Evolutionary conservation across 176 grass and related monocot genomes (phyloP).

Genomic region (Saccharum spontaneum): DNA sequence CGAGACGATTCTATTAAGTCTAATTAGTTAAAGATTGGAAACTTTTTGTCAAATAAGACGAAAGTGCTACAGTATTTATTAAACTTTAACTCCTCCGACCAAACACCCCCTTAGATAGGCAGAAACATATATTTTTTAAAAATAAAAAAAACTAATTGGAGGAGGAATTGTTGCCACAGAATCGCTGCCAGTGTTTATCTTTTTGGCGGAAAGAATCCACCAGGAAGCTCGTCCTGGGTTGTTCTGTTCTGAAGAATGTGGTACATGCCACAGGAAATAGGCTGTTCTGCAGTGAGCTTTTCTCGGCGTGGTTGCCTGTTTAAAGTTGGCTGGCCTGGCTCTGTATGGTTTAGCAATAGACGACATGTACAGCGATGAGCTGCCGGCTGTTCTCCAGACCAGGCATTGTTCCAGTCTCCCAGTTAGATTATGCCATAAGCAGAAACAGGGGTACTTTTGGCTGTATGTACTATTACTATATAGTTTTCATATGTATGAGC

Average conservation of each 20-base stretch:
- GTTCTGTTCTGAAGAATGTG: conserved; percentile 15
- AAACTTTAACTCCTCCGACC: too few relatives aligned
- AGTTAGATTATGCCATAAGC: conserved; percentile 20
- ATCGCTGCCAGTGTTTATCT: conserved; percentile 35
- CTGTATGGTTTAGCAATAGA: conserved; percentile 24
- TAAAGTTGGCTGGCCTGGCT: conserved; percentile 17
- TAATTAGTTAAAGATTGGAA: too few relatives aligned
- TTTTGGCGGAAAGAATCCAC: conserved; percentile 25
- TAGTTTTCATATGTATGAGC: too few relatives aligned
- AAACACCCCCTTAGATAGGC: background rate
- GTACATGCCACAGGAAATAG: conserved; percentile 31
- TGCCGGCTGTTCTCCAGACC: conserved; percentile 46
- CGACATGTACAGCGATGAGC: conserved; percentile 25
- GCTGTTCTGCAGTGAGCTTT: conserved; percentile 31
- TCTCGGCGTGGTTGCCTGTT: conserved; percentile 16
- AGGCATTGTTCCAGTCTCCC: conserved; percentile 20
- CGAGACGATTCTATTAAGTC: too few relatives aligned
- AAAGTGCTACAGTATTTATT: too few relatives aligned
- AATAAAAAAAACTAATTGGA: background rate
- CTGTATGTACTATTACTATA: too few relatives aligned
- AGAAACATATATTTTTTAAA: background rate
- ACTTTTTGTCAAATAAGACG: too few relatives aligned
- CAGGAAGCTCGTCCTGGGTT: conserved; percentile 18
- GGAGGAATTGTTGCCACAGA: conserved; percentile 31
- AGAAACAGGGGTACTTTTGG: background rate